Conservation (phyloP, 306 rosid genomes). For the Leucaena leucocephala region DNA sequence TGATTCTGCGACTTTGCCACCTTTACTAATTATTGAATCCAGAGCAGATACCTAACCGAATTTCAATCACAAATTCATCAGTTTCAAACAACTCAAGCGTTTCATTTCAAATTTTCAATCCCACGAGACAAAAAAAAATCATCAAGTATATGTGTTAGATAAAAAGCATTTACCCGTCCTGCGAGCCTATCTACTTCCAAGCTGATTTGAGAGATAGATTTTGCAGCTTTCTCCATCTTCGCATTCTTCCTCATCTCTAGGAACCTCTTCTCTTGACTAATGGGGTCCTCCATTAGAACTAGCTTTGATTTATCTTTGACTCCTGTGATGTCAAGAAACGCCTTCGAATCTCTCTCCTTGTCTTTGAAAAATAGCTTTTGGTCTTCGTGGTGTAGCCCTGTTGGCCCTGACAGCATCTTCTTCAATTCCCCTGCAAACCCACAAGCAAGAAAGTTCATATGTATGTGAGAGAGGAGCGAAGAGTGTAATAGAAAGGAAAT, state of each 20-base stretch:
- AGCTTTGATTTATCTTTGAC: conserved; percentile 83
- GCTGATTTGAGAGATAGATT: conserved; percentile 75
- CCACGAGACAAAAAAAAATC: neutral
- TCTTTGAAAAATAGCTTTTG: conserved; percentile 80
- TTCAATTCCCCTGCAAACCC: conserved; percentile 75
- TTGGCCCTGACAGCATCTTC: conserved; percentile 79
- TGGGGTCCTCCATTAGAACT: conserved; percentile 74
- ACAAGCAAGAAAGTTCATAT: neutral
- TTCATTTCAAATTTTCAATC: conserved; percentile 1
- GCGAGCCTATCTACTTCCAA: conserved; percentile 86
- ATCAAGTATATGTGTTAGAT: neutral
- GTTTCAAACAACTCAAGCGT: conserved; percentile 30
- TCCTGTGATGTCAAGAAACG: conserved; percentile 77
- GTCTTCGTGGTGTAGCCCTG: conserved; percentile 88
- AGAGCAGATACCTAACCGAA: conserved; percentile 72
- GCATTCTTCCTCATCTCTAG: conserved; percentile 81
- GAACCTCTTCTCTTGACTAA: conserved; percentile 77
- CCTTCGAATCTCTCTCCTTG: conserved; percentile 89
- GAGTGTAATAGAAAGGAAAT: neutral
- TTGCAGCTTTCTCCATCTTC: conserved; percentile 78
- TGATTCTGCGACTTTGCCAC: conserved; percentile 75
- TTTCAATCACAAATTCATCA: conserved; percentile 28
- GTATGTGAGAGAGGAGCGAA: neutral
- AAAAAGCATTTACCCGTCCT: conserved; percentile 54
- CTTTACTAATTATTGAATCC: conserved; percentile 71